phyloP scores from a whole-genome alignment of 805 yeast species.

The Spathaspora passalidarum region DNA sequence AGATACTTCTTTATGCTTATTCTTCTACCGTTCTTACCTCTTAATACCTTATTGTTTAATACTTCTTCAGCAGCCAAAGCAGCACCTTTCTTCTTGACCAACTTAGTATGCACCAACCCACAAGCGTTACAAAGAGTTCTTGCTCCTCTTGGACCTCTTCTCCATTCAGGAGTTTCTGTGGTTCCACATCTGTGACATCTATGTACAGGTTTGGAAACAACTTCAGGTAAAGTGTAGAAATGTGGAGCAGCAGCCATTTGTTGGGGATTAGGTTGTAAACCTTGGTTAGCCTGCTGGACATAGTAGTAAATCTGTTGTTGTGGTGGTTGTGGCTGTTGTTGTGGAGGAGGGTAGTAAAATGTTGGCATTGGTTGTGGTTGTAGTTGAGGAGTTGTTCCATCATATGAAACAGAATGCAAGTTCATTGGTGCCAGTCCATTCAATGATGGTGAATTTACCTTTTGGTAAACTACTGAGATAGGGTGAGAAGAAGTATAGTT shows the following conservation, averaged over 20 bases:
- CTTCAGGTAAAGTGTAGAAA: conserved; percentile 27
- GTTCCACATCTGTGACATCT: conserved; percentile 46
- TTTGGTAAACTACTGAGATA: neutral
- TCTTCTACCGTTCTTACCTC: conserved; percentile 43
- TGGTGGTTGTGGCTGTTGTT: conserved; percentile 3
- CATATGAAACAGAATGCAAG: neutral
- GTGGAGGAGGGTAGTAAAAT: too few relatives aligned
- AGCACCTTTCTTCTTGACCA: conserved; percentile 54
- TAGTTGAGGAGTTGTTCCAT: neutral
- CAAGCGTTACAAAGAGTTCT: conserved; percentile 90
- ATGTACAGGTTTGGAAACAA: conserved; percentile 30
- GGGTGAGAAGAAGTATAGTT: neutral
- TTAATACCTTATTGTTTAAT: conserved; percentile 40
- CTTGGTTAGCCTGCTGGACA: neutral
- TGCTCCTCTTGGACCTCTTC: conserved; percentile 83
- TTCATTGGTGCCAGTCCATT: neutral
- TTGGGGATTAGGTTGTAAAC: conserved; percentile 3
- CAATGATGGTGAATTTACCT: neutral
- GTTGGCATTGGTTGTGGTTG: conserved; percentile 3
- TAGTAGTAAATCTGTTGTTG: conserved; percentile 4
- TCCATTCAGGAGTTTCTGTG: conserved; percentile 84
- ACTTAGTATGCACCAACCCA: conserved; percentile 71
- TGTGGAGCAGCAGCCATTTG: conserved; percentile 1
- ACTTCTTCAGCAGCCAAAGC: conserved; percentile 48
- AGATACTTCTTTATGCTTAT: conserved; percentile 31